phyloP scores from a whole-genome alignment of 1,284 basidiomycete species.

The Cryptococcus sp. region DNA sequence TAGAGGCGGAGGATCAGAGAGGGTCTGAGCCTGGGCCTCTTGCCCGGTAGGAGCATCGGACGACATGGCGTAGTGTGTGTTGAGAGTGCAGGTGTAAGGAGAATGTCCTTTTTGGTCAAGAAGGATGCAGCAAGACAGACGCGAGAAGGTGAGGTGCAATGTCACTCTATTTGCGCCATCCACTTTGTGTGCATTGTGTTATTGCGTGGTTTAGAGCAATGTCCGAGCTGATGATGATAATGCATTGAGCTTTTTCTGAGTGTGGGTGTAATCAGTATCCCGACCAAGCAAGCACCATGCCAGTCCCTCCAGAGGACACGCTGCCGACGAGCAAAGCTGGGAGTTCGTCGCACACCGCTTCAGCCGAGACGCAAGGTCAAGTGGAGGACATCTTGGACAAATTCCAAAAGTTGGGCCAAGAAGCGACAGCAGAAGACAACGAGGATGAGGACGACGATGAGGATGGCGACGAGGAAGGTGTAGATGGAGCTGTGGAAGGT shows the following conservation, averaged over 20 bases:
- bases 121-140: too few relatives aligned
- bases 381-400: slow-evolving; percentile 38
- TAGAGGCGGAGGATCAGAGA: slow-evolving; percentile 2
- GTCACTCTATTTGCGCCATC: too few relatives aligned
- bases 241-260: too few relatives aligned
- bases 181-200: too few relatives aligned
- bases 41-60: slow-evolving; percentile 10
- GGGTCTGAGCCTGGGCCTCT: neutral
- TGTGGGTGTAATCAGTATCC: too few relatives aligned
- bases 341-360: slow-evolving; percentile 13
- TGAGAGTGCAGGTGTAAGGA: too few relatives aligned
- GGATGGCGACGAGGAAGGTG: slow-evolving; percentile 29
- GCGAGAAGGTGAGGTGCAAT: too few relatives aligned
- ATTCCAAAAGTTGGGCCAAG: slow-evolving; percentile 33
- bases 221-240: too few relatives aligned
- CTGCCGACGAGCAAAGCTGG: slow-evolving; percentile 23
- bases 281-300: slow-evolving; percentile 20
- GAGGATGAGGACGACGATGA: slow-evolving; percentile 33
- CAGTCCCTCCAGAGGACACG: slow-evolving; percentile 30
- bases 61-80: slow-evolving; percentile 3
- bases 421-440: slow-evolving; percentile 25
- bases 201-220: too few relatives aligned
- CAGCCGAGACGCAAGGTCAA: slow-evolving; percentile 12
- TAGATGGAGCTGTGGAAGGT: slow-evolving; percentile 21
- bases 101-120: too few relatives aligned